Base-by-base conservation (phyloP, 192 early-diverging fungal genomes). In the Podila epicladia region DNA sequence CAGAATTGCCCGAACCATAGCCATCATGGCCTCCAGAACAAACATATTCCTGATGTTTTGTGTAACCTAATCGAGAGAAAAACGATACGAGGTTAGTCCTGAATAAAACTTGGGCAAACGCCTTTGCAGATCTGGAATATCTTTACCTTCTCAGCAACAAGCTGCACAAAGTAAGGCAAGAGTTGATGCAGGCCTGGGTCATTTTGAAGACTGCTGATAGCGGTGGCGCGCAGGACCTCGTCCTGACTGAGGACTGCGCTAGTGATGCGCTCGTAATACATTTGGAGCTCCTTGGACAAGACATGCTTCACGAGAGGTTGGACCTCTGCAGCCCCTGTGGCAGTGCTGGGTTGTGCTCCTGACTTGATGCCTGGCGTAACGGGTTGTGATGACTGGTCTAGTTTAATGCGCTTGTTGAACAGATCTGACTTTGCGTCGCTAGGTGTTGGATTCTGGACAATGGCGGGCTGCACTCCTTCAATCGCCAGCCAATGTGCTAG, bases 391-490 rank as follows among this genome's bases (percentile, higher is more conserved):
- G 67, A 37, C 33, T 67, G 68, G 32, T 82, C 73, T 49, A 82
- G 65, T 67, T 89, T 86, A 35, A 84, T 65, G 1, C 84, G 82
- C 41, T 87, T 88, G 51, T 74, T 79, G 45, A 88, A 75, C 24
- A 87, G 59, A 57, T 90, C 88, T 17, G 84, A 66, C 66, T 89
- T 91, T 33, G 86, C 89, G 69, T 90, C 88, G 60, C 67, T 85
- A 5, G 94, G 92, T 2, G 91, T 90, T 31, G 98, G 98, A 71
- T 99, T 99, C 79, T 99, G 97, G 20, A 95, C 92, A 72, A 97
- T 98, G 13, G 92, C 87, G 17, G 98, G 98, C 82, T 99, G 98
- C 17, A 99, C 96, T n/a, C 98, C 98, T 69, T 99, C 98, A 68
- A 99, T 94, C 2, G 98, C 97, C n/a, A 99, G 87, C 96, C 97